Base-by-base conservation (phyloP, 1,284 basidiomycete genomes). In the Trichosporon coremiiforme region DNA sequence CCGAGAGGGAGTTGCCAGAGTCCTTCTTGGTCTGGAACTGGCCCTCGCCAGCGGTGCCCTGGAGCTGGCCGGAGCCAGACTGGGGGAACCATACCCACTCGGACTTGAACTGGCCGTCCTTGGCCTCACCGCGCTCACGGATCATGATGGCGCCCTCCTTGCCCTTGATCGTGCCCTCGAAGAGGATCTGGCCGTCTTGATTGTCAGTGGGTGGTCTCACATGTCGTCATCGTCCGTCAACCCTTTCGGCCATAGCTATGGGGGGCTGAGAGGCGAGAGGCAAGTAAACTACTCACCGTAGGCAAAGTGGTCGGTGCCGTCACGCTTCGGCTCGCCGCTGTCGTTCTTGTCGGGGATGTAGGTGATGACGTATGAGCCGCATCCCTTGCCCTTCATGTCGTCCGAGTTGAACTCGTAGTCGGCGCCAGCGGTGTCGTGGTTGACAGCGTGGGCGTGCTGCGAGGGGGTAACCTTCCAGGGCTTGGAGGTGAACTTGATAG, bases 141-240 rank as follows among this genome's bases (percentile, higher is more conserved):
- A 68, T 57, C 41, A 65, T 63, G 25, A 68, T 45, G 17, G 33
- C 50, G 22, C 67, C 67, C 50, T 65, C 15, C 67, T 68, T 68
- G 35, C 67, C 67, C 15, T 29, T n/a, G 67, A 68, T 68, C 31
- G 63, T 68, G 63, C 67, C 67, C 36, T 64, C 67, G 50, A 68
- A 68, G 63, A 68, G 31, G 67, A 68, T 55, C 50, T 68, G 67
- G 17, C 67, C 67, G 53, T 64, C 67, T 67, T 25, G 9, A 20
- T 8, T 41, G 63, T 64, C 4, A 64, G 35, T 17, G 35, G 12
- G 36, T 35, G 33, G 33, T 35, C 33, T 35, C 9, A 35, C 33
- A 35, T 6, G 33, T 10, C 33, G 33, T 8, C 33, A 35, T 8
- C 33, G 9, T 10, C 9, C 33, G 7, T 35, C 33, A 8, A 35